phyloP scores from a whole-genome alignment of 306 rosid species.

The Quercus rubra region DNA sequence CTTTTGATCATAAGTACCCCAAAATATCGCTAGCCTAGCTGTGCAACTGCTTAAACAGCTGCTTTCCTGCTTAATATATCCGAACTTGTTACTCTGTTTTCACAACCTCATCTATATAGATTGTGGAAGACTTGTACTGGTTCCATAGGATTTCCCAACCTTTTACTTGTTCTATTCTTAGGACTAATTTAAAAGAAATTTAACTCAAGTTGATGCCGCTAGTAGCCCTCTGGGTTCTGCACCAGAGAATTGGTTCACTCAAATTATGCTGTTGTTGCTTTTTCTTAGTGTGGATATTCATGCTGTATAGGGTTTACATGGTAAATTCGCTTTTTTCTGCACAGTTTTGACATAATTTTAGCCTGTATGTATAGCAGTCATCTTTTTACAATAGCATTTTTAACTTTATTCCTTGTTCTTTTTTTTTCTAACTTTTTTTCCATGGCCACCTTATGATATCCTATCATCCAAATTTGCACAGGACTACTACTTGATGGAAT shows the following conservation, averaged over 20 bases:
- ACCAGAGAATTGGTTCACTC: neutral
- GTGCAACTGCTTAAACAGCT: neutral
- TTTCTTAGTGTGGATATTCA: neutral
- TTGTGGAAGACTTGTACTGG: neutral
- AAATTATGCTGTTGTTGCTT: neutral
- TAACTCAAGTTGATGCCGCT: neutral
- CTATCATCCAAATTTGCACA: constrained; percentile 32
- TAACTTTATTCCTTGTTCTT: neutral
- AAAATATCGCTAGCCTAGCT: neutral
- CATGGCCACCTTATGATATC: constrained; percentile 22
- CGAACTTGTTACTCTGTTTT: neutral
- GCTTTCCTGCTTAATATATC: neutral
- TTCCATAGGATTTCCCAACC: neutral
- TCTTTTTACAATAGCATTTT: neutral
- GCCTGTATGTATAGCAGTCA: neutral
- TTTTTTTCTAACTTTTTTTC: neutral
- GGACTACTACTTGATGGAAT: constrained; percentile 67
- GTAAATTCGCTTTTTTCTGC: neutral
- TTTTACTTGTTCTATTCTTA: neutral
- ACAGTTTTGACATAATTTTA: neutral
- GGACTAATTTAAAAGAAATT: neutral
- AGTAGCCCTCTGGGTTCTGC: neutral
- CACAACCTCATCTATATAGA: neutral
- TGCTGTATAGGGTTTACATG: neutral
- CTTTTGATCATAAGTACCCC: neutral